Conservation (phyloP, 306 rosid species). For the Casuarina cunninghamiana region DNA sequence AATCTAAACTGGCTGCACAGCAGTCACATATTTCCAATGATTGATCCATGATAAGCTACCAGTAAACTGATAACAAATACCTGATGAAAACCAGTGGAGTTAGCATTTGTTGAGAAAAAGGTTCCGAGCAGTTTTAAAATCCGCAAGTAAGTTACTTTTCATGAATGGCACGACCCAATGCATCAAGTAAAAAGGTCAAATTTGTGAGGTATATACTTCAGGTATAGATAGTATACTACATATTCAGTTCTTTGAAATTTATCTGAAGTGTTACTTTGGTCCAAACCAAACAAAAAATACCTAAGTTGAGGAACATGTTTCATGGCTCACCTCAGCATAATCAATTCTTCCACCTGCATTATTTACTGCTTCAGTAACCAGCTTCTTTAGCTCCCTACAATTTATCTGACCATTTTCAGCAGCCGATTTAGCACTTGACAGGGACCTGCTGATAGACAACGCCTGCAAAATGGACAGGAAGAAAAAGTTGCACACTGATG, state of each 20-base stretch:
- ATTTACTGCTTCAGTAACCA: slow-evolving; percentile 45
- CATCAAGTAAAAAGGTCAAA: no score
- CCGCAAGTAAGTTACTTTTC: not conserved
- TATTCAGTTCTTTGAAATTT: no score
- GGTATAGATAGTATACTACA: no score
- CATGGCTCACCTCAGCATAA: slow-evolving; percentile 73
- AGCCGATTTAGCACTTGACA: slow-evolving; percentile 59
- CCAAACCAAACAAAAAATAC: not conserved
- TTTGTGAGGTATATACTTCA: no score
- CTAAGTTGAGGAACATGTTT: not conserved
- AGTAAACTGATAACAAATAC: not conserved
- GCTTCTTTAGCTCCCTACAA: slow-evolving; percentile 52
- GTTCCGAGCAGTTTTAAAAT: not conserved
- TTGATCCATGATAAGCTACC: not conserved
- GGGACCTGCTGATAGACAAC: slow-evolving; percentile 65
- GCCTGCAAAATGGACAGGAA: slow-evolving; percentile 47
- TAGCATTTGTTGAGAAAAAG: not conserved
- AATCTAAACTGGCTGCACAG: not conserved
- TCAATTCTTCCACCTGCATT: slow-evolving; percentile 85
- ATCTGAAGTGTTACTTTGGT: not conserved
- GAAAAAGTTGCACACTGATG: not conserved
- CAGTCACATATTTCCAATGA: not conserved
- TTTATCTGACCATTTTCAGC: slow-evolving; percentile 62
- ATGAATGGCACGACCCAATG: not conserved
- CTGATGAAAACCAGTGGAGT: not conserved